Evolutionary conservation across 257 asterid genomes (phyloP).

Genomic region (Sherardia arvensis): DNA sequence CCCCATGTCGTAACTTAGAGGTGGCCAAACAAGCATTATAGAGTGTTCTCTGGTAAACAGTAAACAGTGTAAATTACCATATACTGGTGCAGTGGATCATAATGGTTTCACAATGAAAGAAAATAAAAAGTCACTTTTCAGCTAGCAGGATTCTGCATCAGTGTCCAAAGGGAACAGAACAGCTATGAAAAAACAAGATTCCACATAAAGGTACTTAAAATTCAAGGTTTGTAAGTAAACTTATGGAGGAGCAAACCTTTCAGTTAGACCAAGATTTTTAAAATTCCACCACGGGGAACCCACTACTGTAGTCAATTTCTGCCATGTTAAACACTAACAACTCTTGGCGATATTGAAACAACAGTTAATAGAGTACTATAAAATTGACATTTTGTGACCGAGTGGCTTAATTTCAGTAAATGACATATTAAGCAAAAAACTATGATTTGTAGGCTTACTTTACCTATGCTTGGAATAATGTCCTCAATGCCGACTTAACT

Average conservation of each 20-base stretch:
- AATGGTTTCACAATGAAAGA: no score
- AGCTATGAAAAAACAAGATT: neutral
- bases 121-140: no score
- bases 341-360: neutral
- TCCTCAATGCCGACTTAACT: neutral
- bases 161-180: neutral
- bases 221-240: neutral
- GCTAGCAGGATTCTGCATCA: neutral
- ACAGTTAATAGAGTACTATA: neutral
- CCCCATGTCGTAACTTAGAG: constrained; percentile 52
- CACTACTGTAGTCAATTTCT: no score
- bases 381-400: neutral
- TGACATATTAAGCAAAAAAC: neutral
- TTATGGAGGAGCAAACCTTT: neutral
- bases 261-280: neutral
- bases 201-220: neutral
- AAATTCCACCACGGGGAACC: neutral
- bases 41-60: constrained; percentile 51
- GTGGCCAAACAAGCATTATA: constrained; percentile 65
- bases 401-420: neutral
- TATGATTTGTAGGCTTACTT: neutral
- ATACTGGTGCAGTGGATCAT: neutral
- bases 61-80: neutral
- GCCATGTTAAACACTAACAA: neutral
- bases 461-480: neutral